A percentile compares a stretch with the other conserved stretches of the same genome.
These are phyloP conservation scores for Phytophthora pseudosyringae DNA, from an alignment of 352 stramenopile species.

Conservation along the genomic window DNA sequence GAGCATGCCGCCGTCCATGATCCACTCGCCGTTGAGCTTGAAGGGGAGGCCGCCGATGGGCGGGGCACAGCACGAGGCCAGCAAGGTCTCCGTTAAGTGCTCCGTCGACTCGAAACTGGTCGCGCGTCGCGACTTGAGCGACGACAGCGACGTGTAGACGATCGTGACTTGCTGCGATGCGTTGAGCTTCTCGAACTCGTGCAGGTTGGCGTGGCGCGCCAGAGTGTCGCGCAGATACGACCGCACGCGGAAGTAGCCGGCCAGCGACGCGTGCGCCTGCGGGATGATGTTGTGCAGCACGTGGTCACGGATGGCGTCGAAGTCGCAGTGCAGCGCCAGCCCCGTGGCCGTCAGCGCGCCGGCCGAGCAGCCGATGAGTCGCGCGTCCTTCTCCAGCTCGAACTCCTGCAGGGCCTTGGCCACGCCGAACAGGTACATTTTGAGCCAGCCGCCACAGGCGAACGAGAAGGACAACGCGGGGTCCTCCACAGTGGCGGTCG, in stretches of 20 bases:
- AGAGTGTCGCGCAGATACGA: conserved; percentile 71
- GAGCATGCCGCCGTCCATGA: conserved; percentile 87
- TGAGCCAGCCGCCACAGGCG: conserved; percentile 87
- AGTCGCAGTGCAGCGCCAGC: conserved; percentile 75
- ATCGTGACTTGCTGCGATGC: conserved; percentile 53
- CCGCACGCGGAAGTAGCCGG: conserved; percentile 67
- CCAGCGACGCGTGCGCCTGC: conserved; percentile 48
- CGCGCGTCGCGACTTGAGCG: conserved; percentile 60
- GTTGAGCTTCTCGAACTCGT: conserved; percentile 63
- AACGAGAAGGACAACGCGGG: conserved; percentile 80
- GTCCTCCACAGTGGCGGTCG: conserved; percentile 2
- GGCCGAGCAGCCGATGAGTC: conserved; percentile 81
- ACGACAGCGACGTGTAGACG: conserved; percentile 77
- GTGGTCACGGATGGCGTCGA: conserved; percentile 70
- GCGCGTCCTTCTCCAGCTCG: conserved; percentile 61
- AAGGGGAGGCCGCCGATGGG: conserved; percentile 85
- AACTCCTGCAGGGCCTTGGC: conserved; percentile 87
- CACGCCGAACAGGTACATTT: conserved; percentile 90
- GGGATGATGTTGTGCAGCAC: conserved; percentile 67
- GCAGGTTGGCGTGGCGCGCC: conserved; percentile 39
- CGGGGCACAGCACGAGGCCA: conserved; percentile 78
- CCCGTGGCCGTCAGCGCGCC: conserved; percentile 75
- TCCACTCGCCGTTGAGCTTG: conserved; percentile 77
- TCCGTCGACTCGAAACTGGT: conserved; percentile 66
- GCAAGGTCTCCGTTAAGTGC: conserved; percentile 57